Evolutionary conservation across 306 rosid species (phyloP).

Genomic region (Sesbania bispinosa): DNA sequence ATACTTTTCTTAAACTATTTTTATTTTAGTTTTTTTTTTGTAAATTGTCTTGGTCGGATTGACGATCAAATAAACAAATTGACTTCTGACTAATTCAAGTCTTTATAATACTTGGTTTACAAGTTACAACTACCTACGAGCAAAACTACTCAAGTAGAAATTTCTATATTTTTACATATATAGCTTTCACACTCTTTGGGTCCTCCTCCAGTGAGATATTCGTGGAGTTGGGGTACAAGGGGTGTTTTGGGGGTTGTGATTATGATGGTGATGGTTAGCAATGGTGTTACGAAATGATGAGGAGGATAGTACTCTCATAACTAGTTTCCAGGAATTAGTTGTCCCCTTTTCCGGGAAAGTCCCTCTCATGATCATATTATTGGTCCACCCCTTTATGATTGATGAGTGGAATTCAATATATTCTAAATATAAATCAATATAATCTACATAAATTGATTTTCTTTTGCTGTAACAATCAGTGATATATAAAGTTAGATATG

Average conservation of each 20-base stretch:
- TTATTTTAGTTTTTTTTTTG: no score
- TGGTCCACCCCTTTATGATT: conserved; percentile 51
- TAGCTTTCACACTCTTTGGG: conserved; percentile 34
- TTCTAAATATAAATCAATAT: neutral
- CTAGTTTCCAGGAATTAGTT: conserved; percentile 65
- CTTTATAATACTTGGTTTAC: conserved; percentile 22
- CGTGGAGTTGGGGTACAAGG: conserved; percentile 30
- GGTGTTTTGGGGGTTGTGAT: conserved; percentile 25
- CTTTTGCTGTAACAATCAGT: neutral
- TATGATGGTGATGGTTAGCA: conserved; percentile 39
- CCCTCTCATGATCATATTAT: conserved; percentile 42
- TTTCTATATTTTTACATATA: neutral
- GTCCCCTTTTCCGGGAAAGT: conserved; percentile 58
- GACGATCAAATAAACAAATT: conserved; percentile 4
- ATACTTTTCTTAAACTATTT: no score
- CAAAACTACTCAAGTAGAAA: neutral
- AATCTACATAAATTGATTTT: neutral
- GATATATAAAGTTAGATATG: neutral
- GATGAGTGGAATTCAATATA: conserved; percentile 48
- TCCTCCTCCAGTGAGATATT: neutral
- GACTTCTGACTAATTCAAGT: conserved; percentile 4
- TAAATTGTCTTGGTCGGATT: neutral
- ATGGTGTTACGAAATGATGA: conserved; percentile 48
- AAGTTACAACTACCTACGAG: conserved; percentile 2
- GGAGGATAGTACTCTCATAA: conserved; percentile 35